phyloP scores from a whole-genome alignment of 2,329 filamentous ascomycete species.

The Penicillium digitatum region DNA sequence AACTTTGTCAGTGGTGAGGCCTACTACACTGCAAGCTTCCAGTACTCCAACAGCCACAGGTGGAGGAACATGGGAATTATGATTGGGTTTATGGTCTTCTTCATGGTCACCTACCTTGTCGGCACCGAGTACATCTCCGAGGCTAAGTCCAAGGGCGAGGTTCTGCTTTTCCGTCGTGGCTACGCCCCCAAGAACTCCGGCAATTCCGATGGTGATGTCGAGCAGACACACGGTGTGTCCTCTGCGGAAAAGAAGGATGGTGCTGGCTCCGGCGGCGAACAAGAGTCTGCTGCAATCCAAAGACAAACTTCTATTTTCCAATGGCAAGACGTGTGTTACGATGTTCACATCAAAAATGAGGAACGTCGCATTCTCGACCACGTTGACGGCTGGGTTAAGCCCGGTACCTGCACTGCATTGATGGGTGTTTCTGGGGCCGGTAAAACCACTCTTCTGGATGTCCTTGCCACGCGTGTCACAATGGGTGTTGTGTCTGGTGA shows the following conservation, averaged over 20 bases:
- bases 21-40: slow-evolving; percentile 55
- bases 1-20: slow-evolving; percentile 54
- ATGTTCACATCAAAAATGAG: slow-evolving; percentile 75
- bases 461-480: slow-evolving; percentile 76
- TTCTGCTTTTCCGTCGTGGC: slow-evolving; percentile 70
- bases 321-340: slow-evolving; percentile 80
- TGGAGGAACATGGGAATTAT: slow-evolving; percentile 70
- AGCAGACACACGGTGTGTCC: slow-evolving; percentile 22
- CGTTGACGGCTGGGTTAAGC: slow-evolving; percentile 91
- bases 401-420: slow-evolving; percentile 79
- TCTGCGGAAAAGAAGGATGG: slow-evolving; percentile 35
- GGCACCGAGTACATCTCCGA: slow-evolving; percentile 60
- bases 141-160: slow-evolving; percentile 71
- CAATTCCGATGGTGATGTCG: slow-evolving; percentile 26
- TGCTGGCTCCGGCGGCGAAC: slow-evolving; percentile 19
- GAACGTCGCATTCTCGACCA: slow-evolving; percentile 73
- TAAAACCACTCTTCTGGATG: slow-evolving; percentile 86
- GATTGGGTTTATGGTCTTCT: slow-evolving; percentile 60
- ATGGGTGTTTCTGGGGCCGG: slow-evolving; percentile 93
- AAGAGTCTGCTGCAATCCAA: slow-evolving; percentile 47
- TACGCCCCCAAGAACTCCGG: slow-evolving; percentile 48
- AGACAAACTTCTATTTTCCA: slow-evolving; percentile 75
- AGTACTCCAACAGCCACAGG: slow-evolving; percentile 56
- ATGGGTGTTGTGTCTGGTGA: slow-evolving; percentile 86
- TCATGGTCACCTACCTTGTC: slow-evolving; percentile 60